Base-by-base conservation (phyloP, 495 filamentous ascomycete species). In the Penicillium desertorum region DNA sequence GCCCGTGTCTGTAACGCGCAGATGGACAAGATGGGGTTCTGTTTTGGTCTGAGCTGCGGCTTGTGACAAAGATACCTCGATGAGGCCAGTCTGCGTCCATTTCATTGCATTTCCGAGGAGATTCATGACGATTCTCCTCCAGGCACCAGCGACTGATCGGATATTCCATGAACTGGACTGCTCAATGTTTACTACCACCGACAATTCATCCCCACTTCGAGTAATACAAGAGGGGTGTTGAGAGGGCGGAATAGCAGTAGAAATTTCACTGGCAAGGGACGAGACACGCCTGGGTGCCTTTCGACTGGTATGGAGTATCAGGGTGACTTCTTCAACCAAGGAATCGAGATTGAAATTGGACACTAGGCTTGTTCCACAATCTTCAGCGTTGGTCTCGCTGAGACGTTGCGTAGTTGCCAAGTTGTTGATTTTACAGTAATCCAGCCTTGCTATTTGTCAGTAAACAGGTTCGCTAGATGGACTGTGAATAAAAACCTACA, bases 51-150 rank as follows among this genome's bases (percentile, higher is more conserved):
- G 44, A 20, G 23, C 22, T 25, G 22, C 11, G 16, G 20, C 34
- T 14, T 67, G 43, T 68, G 75, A 49, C 23, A 88, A 68, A 0
- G 68, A 74, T 12, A 89, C 71, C 45, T 81, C 76, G 43, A 90
- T 83, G 57, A 75, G 81, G 5, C 88, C 88, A 0, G 71, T 62
- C 19, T 63, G 62, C 5, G 84, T 89, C 60, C 86, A 90, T 59
- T 92, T 92, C 45, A 90, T 71, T 0, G 88, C 81, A 63, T 92
- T 92, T 12, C 88, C 85, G 37, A 88, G 79, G 2, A 91, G 64
- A 61, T 92, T 90, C 83, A 89, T 86, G 25, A 91, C 76, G 14
- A 90, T 76, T 23, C 88, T 73, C 22, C 84, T 75, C 68, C 87
- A 78, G 0, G 83, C 87, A 4, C 86, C 86, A 0, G 85, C 80